A percentile compares a stretch with the other conserved stretches of the same genome.
These are phyloP conservation scores for Hygrophoropsis aurantiaca DNA, from an alignment of 768 basidiomycete species.

Conservation along the genomic window DNA sequence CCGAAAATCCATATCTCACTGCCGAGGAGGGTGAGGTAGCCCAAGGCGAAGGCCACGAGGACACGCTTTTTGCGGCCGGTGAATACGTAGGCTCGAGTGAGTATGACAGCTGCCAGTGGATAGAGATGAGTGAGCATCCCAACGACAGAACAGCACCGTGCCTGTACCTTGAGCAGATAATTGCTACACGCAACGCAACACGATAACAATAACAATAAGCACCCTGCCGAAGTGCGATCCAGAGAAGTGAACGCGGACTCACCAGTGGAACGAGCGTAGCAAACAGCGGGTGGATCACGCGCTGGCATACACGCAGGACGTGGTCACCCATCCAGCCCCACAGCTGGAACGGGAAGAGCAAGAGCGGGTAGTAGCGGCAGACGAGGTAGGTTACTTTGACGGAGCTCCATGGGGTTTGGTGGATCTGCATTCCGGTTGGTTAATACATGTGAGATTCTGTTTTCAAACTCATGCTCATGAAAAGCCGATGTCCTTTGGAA, in stretches of 20 bases:
- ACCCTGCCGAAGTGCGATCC: neutral
- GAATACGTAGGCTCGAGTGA: conserved; percentile 46
- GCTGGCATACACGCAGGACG: conserved; percentile 27
- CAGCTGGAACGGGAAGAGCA: conserved; percentile 36
- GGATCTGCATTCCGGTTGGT: conserved; percentile 36
- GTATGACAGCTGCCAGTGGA: conserved; percentile 35
- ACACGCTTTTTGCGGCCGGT: conserved; percentile 33
- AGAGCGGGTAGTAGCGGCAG: conserved; percentile 42
- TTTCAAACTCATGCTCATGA: neutral
- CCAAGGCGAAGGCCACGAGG: conserved; percentile 27
- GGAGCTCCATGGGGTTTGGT: conserved; percentile 36
- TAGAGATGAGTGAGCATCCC: no score
- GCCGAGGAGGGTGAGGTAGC: conserved; percentile 32
- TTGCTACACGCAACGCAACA: neutral
- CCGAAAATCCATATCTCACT: conserved; percentile 40
- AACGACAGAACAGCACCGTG: neutral
- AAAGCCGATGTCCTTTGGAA: neutral
- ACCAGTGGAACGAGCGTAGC: conserved; percentile 35
- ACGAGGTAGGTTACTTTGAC: conserved; percentile 40
- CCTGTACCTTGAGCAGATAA: neutral
- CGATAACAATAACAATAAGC: neutral
- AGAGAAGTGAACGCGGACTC: conserved; percentile 11
- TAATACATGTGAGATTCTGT: neutral
- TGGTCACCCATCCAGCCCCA: conserved; percentile 40
- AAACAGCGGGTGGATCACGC: conserved; percentile 29